phyloP scores from a whole-genome alignment of 371 early-diverging fungal species.

The Syncephalis plumigaleata region DNA sequence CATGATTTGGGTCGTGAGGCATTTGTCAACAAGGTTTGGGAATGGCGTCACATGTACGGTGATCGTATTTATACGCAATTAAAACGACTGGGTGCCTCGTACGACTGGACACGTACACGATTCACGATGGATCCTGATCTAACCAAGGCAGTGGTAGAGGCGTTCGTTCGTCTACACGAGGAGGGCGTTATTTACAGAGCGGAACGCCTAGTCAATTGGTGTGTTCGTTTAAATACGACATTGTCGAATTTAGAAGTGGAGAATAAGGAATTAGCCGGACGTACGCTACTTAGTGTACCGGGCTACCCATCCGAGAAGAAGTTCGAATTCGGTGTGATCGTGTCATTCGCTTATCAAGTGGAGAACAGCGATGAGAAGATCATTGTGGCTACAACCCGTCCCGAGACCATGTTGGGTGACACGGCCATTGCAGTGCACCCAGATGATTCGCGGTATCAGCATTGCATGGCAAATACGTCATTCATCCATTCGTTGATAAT shows the following conservation, averaged over 20 bases:
- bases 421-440: slow-evolving; percentile 94
- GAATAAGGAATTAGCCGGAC: slow-evolving; percentile 72
- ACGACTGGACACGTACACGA: slow-evolving; percentile 84
- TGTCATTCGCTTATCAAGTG: slow-evolving; percentile 82
- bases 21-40: slow-evolving; percentile 86
- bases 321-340: slow-evolving; percentile 96
- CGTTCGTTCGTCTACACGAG: slow-evolving; percentile 91
- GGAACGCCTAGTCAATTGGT: slow-evolving; percentile 98
- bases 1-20: slow-evolving; percentile 91
- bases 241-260: slow-evolving; percentile 98
- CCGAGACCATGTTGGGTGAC: slow-evolving; percentile 99
- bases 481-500: slow-evolving; percentile 84
- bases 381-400: slow-evolving; percentile 96
- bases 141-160: slow-evolving; percentile 79
- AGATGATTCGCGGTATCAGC: slow-evolving; percentile 59
- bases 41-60: slow-evolving; percentile 87
- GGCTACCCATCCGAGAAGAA: slow-evolving; percentile 84
- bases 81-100: slow-evolving; percentile 84
- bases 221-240: slow-evolving; percentile 91
- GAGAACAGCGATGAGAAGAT: slow-evolving; percentile 74
- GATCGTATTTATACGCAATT: slow-evolving; percentile 82
- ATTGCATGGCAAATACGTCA: slow-evolving; percentile 83
- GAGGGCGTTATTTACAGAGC: slow-evolving; percentile 97
- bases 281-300: slow-evolving; percentile 69
- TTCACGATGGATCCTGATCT: slow-evolving; percentile 94